Evolutionary conservation across 2,329 filamentous ascomycete species (phyloP), one percentile per base, ranked within the genome.

Genomic region (Apiospora aurea): DNA sequence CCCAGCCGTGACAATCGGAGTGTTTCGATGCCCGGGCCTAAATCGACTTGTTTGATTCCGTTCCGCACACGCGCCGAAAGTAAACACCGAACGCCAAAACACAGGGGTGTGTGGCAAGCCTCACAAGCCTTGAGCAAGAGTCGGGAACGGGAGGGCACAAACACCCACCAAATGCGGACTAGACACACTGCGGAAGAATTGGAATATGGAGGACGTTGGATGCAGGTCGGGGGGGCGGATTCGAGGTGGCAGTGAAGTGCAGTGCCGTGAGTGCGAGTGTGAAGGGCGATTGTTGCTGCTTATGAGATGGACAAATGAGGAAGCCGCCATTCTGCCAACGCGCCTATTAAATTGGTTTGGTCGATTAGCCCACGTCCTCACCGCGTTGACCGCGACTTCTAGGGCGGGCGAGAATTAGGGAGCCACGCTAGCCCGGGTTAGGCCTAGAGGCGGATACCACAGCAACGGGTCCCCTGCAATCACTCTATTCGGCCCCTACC

Each of bases 331-430:
- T 7, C 46, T 13, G 53, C 41, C 57, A 41, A 64, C 57, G 57
- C 57, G 57, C 57, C 57, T 64, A 64, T 21, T n/a, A 64, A 64
- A 49, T 49, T 49, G 46, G 4, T 11, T 41, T 26, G 24, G 38
- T 46, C 43, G 44, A 51, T 29, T 34, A 49, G 53, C 41, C 66
- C 29, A 11, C 21, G 41, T 46, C 16, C 5, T n/a, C 24, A 68
- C 66, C 66, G 66, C 66, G 66, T 68, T 47, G 66, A 68, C 66
- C 66, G 66, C 66, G 66, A 68, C 66, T 68, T 68, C 66, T 34
- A 41, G 34, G 34, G 57, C 66, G 41, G 53, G 53, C 53, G 29
- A 43, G 34, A 26, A 68, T 68, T 29, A 24, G 11, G 11, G 29
- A 68, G 66, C n/a, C 14, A 38, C 47, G 29, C 44, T 6, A 69